These are phyloP conservation scores for Diaporthe batatas DNA, from an alignment of 2,329 filamentous ascomycete species.

Conservation along the genomic window DNA sequence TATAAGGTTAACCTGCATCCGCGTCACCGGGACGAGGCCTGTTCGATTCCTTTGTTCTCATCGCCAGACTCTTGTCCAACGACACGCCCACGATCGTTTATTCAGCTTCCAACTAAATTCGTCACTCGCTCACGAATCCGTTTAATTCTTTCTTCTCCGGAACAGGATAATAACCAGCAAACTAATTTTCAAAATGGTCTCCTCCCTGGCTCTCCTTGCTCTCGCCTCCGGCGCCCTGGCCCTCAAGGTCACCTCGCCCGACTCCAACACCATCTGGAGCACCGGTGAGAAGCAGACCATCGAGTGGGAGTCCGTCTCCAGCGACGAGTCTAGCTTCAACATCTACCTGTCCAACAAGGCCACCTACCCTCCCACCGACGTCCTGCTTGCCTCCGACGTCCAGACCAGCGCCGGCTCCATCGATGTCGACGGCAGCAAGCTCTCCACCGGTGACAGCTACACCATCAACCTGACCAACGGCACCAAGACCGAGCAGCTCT, in stretches of 20 bases:
- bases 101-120: constrained; percentile 18
- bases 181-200: constrained; percentile 39
- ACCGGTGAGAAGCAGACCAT: constrained; percentile 41
- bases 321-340: constrained; percentile 39
- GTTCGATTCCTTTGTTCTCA: background rate
- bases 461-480: constrained; percentile 42
- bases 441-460: constrained; percentile 37
- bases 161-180: background rate
- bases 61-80: constrained; percentile 24
- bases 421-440: constrained; percentile 42
- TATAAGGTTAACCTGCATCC: constrained; percentile 34
- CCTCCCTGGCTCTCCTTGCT: constrained; percentile 39
- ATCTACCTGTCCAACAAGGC: constrained; percentile 43
- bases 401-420: constrained; percentile 28
- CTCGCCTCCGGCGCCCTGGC: constrained; percentile 40
- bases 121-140: constrained; percentile 37
- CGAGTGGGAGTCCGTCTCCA: constrained; percentile 39
- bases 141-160: background rate
- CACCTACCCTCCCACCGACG: constrained; percentile 38
- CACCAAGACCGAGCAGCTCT: constrained; percentile 42
- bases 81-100: constrained; percentile 33
- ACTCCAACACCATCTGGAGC: constrained; percentile 38
- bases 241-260: constrained; percentile 41
- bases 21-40: constrained; percentile 23
- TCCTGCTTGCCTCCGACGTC: constrained; percentile 41